Percentiles rank a stretch among this genome's conserved stretches.
Evolutionary conservation across 306 rosid genomes (phyloP).

Genomic region (Fragaria ananassa): DNA sequence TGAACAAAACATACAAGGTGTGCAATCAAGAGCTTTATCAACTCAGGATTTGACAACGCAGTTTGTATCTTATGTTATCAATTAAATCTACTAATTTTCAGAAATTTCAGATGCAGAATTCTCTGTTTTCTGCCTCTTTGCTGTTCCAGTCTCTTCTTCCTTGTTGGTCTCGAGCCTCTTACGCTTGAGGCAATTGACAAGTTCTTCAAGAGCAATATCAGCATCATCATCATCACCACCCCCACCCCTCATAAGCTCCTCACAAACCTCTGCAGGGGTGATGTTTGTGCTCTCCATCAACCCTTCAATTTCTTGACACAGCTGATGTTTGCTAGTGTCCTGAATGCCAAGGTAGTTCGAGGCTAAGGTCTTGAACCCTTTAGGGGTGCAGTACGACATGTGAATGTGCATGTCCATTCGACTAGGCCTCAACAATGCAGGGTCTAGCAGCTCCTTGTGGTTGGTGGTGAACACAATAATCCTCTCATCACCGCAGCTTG

Average conservation of each 20-base stretch:
- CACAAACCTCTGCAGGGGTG: slow-evolving; percentile 49
- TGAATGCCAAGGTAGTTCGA: slow-evolving; percentile 33
- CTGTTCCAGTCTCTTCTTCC: background rate
- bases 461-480: slow-evolving; percentile 52
- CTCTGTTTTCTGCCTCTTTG: background rate
- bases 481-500: slow-evolving; percentile 52
- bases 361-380: slow-evolving; percentile 38
- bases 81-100: background rate
- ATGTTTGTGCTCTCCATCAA: slow-evolving; percentile 30
- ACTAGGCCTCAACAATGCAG: slow-evolving; percentile 44
- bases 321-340: slow-evolving; percentile 12
- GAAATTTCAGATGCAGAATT: background rate
- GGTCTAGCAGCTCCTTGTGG: slow-evolving; percentile 43
- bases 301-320: slow-evolving; percentile 21
- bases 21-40: background rate
- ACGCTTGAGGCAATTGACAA: slow-evolving; percentile 22
- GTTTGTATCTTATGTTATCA: background rate
- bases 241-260: slow-evolving; percentile 38
- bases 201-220: slow-evolving; percentile 22
- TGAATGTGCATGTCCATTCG: slow-evolving; percentile 59
- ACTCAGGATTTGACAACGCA: background rate
- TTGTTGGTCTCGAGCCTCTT: background rate
- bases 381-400: slow-evolving; percentile 38
- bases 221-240: slow-evolving; percentile 37
- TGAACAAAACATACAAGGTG: background rate